Percentiles rank a stretch among this genome's conserved stretches.
phyloP scores from a whole-genome alignment of 805 yeast species.

The Candida maesae region DNA sequence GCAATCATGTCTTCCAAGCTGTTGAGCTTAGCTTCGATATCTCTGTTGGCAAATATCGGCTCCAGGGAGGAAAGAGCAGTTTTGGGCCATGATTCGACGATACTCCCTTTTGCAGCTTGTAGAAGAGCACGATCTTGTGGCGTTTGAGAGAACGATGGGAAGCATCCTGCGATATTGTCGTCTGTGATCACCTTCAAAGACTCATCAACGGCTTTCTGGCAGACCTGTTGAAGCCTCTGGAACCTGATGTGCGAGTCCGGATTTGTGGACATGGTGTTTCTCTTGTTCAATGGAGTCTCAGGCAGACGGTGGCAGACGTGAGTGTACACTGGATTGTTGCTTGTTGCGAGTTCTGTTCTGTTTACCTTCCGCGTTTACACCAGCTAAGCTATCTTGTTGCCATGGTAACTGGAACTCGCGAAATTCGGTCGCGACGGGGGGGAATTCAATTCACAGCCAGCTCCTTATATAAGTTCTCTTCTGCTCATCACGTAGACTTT shows the following conservation, averaged over 20 bases:
- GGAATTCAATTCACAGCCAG: no score
- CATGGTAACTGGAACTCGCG: constrained; percentile 23
- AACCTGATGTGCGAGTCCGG: constrained; percentile 29
- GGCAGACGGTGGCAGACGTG: no score
- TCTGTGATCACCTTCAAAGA: constrained; percentile 44
- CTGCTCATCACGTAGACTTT: no score
- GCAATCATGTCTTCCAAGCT: constrained; percentile 43
- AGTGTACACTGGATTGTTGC: no score
- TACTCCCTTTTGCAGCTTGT: constrained; percentile 43
- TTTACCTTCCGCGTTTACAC: not conserved
- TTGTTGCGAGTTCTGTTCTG: no score
- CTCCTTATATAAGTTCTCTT: no score
- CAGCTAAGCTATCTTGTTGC: no score
- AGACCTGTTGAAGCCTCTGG: constrained; percentile 43
- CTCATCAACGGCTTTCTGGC: constrained; percentile 48
- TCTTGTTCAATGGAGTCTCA: no score
- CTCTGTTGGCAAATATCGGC: constrained; percentile 44
- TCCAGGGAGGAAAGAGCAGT: constrained; percentile 45
- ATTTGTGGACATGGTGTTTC: not conserved
- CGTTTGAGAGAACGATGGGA: constrained; percentile 43
- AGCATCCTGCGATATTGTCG: constrained; percentile 47
- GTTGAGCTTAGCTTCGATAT: constrained; percentile 37
- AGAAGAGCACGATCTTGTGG: constrained; percentile 39
- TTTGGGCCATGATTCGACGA: constrained; percentile 43
- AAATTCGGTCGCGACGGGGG: no score